Percentiles rank a stretch among this genome's conserved stretches.
These are phyloP conservation scores for Earliella scabrosa DNA, from an alignment of 1,284 basidiomycete species.

Conservation along the genomic window DNA sequence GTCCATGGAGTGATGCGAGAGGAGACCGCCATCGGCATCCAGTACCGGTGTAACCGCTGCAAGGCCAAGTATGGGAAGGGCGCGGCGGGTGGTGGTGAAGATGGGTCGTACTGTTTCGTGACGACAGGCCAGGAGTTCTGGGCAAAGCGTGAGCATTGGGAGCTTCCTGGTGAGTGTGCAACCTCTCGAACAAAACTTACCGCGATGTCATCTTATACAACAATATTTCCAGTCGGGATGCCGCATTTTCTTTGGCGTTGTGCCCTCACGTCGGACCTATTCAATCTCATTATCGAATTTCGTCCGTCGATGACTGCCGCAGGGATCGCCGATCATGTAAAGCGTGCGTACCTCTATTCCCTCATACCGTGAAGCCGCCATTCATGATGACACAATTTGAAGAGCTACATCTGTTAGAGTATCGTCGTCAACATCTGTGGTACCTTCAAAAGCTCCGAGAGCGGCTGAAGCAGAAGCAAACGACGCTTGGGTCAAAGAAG, in stretches of 20 bases:
- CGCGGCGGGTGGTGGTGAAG: not conserved
- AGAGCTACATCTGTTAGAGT: conserved; percentile 7
- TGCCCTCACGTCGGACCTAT: not conserved
- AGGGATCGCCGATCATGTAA: not conserved
- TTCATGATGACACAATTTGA: not conserved
- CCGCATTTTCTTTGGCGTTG: conserved; percentile 3
- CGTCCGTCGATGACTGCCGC: not conserved
- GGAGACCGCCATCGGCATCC: conserved; percentile 22
- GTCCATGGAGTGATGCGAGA: conserved; percentile 18
- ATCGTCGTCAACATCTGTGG: not conserved
- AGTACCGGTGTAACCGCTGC: conserved; percentile 17
- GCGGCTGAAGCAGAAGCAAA: not conserved
- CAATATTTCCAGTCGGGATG: not conserved
- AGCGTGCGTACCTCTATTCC: conserved; percentile 1
- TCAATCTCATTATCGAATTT: conserved; percentile 1
- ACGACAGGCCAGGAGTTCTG: conserved; percentile 19
- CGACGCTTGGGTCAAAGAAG: not conserved
- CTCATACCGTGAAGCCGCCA: too few species aligned
- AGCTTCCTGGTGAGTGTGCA: conserved; percentile 9
- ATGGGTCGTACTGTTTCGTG: conserved; percentile 8
- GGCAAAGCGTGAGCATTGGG: conserved; percentile 12
- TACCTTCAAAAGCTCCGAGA: not conserved
- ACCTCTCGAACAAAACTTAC: not conserved
- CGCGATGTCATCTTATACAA: not conserved
- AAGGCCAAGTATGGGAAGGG: not conserved